Conservation (phyloP, 2,329 filamentous ascomycete species). For the Calonectria multiphialidica region DNA sequence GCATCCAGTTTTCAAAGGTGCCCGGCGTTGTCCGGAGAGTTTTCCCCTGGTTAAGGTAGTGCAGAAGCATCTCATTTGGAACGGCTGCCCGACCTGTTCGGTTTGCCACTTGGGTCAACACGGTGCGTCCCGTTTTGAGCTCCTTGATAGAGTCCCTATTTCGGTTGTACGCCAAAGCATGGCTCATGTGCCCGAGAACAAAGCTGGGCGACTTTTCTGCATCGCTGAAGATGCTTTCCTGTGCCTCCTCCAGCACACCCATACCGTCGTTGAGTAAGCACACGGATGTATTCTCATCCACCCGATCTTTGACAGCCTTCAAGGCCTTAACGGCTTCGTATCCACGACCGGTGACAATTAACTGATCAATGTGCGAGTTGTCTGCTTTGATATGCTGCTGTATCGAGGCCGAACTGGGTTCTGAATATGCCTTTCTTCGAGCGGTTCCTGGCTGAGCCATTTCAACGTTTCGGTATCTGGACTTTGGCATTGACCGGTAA, state of each 20-base stretch:
- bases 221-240: constrained; percentile 77
- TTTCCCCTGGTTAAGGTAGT: constrained; percentile 9
- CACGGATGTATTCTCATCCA: constrained; percentile 78
- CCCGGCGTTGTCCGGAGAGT: constrained; percentile 38
- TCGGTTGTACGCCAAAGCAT: constrained; percentile 58
- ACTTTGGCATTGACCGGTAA: constrained; percentile 39
- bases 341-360: constrained; percentile 73
- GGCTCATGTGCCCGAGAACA: constrained; percentile 74
- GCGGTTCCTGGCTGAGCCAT: constrained; percentile 33
- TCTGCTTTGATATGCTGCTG: constrained; percentile 40
- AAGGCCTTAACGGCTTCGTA: constrained; percentile 71
- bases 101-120: constrained; percentile 40
- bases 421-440: constrained; percentile 31
- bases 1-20: constrained; percentile 64
- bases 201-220: constrained; percentile 77
- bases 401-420: constrained; percentile 35
- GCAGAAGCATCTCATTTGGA: constrained; percentile 10
- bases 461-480: constrained; percentile 49
- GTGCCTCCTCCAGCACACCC: constrained; percentile 84
- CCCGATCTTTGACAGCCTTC: constrained; percentile 70
- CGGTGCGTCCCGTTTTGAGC: constrained; percentile 46
- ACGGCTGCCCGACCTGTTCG: constrained; percentile 7
- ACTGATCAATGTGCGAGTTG: constrained; percentile 72
- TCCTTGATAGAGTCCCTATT: constrained; percentile 54
- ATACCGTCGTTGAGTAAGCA: constrained; percentile 86